Percentiles rank a stretch among this genome's conserved stretches.
These are phyloP conservation scores for Avena eriantha DNA, from an alignment of 176 grass and related monocot species.

Conservation along the genomic window DNA sequence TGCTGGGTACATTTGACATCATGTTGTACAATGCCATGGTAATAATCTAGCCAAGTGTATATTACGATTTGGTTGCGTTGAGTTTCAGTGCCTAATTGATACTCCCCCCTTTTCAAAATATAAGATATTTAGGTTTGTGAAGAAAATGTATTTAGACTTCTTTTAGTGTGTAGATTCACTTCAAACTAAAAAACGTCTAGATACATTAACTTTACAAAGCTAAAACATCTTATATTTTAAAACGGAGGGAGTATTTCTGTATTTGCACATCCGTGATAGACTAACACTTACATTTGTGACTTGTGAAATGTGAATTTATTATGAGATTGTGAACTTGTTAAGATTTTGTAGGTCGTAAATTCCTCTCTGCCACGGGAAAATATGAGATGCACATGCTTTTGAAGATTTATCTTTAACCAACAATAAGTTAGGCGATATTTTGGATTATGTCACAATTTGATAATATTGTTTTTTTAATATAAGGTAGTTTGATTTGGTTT, in stretches of 20 bases:
- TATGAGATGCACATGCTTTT: not conserved
- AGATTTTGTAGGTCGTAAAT: not conserved
- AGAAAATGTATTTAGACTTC: too few relatives aligned
- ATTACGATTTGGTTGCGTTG: not conserved
- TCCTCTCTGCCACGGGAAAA: not conserved
- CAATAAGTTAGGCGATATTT: not conserved
- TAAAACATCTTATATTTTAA: too few relatives aligned
- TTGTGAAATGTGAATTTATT: not conserved
- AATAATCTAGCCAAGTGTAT: conserved; percentile 15
- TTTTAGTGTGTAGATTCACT: too few relatives aligned
- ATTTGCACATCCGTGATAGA: not conserved
- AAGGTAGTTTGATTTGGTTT: not conserved
- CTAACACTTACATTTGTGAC: not conserved
- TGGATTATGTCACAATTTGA: not conserved
- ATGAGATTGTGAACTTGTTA: not conserved
- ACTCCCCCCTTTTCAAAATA: too few relatives aligned
- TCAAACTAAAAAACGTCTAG: too few relatives aligned
- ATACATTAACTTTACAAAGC: too few relatives aligned
- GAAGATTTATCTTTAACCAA: not conserved
- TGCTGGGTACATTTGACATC: not conserved
- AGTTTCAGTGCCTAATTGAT: not conserved
- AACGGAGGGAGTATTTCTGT: not conserved
- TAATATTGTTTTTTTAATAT: not conserved
- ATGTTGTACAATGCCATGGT: conserved; percentile 4
- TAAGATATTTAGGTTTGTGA: too few relatives aligned